Conservation (phyloP, 352 stramenopile species). For the Plasmopara halstedii region DNA sequence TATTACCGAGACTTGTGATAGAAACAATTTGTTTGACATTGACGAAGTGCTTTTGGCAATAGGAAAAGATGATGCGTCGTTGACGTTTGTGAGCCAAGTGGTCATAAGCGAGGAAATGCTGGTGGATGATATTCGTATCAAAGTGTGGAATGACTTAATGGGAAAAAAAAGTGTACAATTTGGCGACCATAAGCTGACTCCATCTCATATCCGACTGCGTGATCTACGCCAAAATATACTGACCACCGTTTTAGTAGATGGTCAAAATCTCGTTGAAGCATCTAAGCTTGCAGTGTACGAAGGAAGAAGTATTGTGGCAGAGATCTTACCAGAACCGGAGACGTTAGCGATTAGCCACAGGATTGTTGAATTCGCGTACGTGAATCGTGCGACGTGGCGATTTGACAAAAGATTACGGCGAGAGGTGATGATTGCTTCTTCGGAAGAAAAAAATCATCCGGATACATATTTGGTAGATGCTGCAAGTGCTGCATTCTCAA, state of each 20-base stretch:
- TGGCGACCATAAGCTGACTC: slow-evolving; percentile 19
- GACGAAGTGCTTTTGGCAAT: slow-evolving; percentile 51
- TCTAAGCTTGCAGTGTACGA: slow-evolving; percentile 73
- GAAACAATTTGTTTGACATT: slow-evolving; percentile 40
- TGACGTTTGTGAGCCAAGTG: slow-evolving; percentile 50
- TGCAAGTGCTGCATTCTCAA: slow-evolving; percentile 31
- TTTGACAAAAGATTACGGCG: slow-evolving; percentile 48
- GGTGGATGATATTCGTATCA: slow-evolving; percentile 59
- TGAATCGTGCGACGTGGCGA: slow-evolving; percentile 55
- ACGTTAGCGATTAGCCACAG: slow-evolving; percentile 35
- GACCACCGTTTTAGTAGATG: slow-evolving; percentile 56
- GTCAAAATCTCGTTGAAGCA: slow-evolving; percentile 48
- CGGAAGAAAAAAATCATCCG: slow-evolving; percentile 18
- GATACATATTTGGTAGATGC: slow-evolving; percentile 34
- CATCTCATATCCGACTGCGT: slow-evolving; percentile 47
- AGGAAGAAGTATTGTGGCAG: slow-evolving; percentile 59
- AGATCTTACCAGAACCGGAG: slow-evolving; percentile 60
- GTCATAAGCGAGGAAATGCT: slow-evolving; percentile 72
- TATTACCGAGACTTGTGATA: slow-evolving; percentile 13
- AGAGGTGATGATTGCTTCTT: slow-evolving; percentile 48
- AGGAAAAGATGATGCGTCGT: slow-evolving; percentile 42
- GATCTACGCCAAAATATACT: slow-evolving; percentile 63
- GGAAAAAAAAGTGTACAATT: slow-evolving; percentile 32
- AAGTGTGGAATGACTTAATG: slow-evolving; percentile 35
- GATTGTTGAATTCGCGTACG: slow-evolving; percentile 58